These are phyloP conservation scores for Xerophyta viscosa DNA, from an alignment of 106 monocot genomes.

Conservation along the genomic window DNA sequence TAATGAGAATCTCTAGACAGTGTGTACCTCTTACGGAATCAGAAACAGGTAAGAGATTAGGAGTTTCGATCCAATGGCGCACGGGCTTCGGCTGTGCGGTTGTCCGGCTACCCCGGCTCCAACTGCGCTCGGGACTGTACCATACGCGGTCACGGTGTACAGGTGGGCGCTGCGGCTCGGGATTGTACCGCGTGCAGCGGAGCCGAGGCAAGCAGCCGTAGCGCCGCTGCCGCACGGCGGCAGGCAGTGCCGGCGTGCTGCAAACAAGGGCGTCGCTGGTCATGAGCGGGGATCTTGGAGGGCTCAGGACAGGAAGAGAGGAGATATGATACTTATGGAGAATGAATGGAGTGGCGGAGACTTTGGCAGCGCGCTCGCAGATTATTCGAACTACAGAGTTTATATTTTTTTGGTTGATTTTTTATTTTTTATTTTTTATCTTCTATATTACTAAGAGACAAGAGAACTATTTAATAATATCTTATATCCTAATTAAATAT, in stretches of 20 bases:
- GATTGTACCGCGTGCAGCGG: neutral
- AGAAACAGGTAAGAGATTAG: slow-evolving; percentile 4
- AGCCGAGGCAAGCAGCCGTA: neutral
- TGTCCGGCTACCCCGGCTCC: too few species aligned
- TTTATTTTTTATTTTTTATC: too few species aligned
- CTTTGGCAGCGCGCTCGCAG: too few species aligned
- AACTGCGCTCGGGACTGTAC: slow-evolving; percentile 16
- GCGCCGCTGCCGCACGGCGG: neutral
- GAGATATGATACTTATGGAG: too few species aligned
- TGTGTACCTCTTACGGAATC: slow-evolving; percentile 1
- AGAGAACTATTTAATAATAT: too few species aligned
- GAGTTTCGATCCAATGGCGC: slow-evolving; percentile 34
- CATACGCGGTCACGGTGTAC: slow-evolving; percentile 16
- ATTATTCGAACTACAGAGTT: too few species aligned
- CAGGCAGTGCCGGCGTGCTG: neutral
- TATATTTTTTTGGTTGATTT: too few species aligned
- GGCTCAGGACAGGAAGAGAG: neutral
- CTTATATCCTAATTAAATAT: too few species aligned
- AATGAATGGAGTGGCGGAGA: too few species aligned
- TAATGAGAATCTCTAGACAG: neutral
- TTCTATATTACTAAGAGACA: too few species aligned
- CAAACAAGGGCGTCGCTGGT: neutral
- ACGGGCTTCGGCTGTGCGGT: neutral
- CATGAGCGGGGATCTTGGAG: too few species aligned
- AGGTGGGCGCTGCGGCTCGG: neutral